phyloP scores from a whole-genome alignment of 1,284 basidiomycete species.

The Pascua sp. region DNA sequence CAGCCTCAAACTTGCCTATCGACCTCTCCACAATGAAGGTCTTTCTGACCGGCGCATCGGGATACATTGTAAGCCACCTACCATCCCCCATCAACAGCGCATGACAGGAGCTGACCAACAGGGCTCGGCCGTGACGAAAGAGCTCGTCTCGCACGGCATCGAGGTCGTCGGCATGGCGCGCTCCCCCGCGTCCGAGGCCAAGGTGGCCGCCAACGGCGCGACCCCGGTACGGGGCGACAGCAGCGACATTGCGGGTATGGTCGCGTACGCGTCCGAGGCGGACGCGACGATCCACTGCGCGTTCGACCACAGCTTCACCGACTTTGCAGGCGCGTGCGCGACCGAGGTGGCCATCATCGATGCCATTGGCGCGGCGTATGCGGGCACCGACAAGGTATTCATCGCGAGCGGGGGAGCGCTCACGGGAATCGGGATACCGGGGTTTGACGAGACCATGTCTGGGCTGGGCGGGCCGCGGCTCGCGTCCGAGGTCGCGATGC shows the following conservation, averaged over 20 bases:
- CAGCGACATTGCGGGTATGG: conserved; percentile 27
- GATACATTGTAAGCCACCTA: conserved; percentile 13
- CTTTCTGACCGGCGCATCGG: conserved; percentile 37
- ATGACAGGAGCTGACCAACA: no score
- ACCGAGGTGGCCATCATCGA: conserved; percentile 20
- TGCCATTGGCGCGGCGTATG: conserved; percentile 18
- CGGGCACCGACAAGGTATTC: conserved; percentile 20
- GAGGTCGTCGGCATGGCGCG: conserved; percentile 30
- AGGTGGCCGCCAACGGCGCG: conserved; percentile 20
- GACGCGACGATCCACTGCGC: conserved; percentile 38
- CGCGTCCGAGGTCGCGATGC: conserved; percentile 6
- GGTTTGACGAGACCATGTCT: background rate
- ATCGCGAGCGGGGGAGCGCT: conserved; percentile 17
- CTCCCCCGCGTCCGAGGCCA: conserved; percentile 18
- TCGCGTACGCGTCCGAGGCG: conserved; percentile 16
- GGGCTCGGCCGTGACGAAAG: conserved; percentile 21
- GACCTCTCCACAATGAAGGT: conserved; percentile 22
- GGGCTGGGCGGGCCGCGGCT: conserved; percentile 1
- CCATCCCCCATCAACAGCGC: no score
- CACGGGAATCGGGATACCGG: background rate
- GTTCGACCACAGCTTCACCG: conserved; percentile 25
- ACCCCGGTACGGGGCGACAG: conserved; percentile 18
- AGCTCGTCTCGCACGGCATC: conserved; percentile 28
- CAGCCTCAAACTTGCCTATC: no score
- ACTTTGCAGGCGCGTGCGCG: conserved; percentile 8